Evolutionary conservation across 148 eudicot genomes (phyloP).

Genomic region (Diospyros lotus): DNA sequence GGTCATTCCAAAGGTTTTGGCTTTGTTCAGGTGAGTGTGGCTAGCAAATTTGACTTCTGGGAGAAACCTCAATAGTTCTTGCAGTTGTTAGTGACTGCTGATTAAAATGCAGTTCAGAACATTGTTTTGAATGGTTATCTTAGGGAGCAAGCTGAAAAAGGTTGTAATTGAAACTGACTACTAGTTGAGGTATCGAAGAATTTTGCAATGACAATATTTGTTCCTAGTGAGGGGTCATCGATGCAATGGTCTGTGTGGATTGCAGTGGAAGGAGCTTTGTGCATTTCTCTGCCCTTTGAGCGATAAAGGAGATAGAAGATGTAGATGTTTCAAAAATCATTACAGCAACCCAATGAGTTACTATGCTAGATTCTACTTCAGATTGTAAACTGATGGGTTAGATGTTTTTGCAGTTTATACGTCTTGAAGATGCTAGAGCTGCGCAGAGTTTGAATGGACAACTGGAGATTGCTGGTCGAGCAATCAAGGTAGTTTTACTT

Average conservation of each 20-base stretch:
- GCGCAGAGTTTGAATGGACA: slow-evolving; percentile 79
- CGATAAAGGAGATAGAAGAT: too few species aligned
- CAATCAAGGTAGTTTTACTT: slow-evolving; percentile 57
- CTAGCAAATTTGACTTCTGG: neutral
- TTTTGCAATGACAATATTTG: neutral
- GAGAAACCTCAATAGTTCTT: neutral
- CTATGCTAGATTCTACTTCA: neutral
- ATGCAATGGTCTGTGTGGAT: too few species aligned
- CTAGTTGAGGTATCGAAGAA: neutral
- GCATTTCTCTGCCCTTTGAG: too few species aligned
- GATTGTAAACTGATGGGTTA: neutral
- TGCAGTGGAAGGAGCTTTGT: too few species aligned
- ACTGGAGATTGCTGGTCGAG: slow-evolving; percentile 86
- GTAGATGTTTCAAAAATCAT: neutral
- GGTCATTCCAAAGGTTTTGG: slow-evolving; percentile 91
- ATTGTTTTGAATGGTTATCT: neutral
- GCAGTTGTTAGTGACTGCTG: neutral
- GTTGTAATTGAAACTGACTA: neutral
- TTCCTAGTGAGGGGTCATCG: neutral
- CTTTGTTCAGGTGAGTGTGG: slow-evolving; percentile 70
- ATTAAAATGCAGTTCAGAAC: slow-evolving; percentile 2
- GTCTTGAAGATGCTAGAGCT: slow-evolving; percentile 87
- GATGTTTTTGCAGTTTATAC: slow-evolving; percentile 59
- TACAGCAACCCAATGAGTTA: neutral
- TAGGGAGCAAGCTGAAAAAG: neutral